Evolutionary conservation across 1,284 basidiomycete species (phyloP).

Genomic region (Singerocomus inundabilis): DNA sequence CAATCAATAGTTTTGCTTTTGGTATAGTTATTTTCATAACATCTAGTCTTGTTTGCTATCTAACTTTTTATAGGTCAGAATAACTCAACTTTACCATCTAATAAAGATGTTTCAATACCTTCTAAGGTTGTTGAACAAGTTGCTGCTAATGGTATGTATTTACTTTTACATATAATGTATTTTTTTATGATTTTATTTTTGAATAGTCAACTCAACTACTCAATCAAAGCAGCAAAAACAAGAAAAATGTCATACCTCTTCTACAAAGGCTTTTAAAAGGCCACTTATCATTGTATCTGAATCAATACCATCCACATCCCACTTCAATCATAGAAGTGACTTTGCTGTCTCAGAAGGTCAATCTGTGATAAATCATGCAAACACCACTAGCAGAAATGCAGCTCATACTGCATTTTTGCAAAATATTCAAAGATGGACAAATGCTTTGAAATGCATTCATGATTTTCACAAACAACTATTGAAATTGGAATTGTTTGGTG

Average conservation of each 20-base stretch:
- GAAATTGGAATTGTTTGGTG: constrained; percentile 19
- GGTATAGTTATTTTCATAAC: not conserved
- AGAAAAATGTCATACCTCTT: not conserved
- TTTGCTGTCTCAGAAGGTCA: not conserved
- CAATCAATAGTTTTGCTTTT: rapidly evolving
- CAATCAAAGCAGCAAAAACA: not conserved
- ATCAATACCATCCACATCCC: too few species aligned
- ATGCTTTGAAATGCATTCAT: constrained; percentile 6
- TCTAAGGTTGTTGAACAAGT: not conserved
- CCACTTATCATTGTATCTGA: not conserved
- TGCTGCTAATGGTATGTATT: too few species aligned
- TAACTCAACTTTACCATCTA: rapidly evolving
- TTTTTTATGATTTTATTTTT: too few species aligned
- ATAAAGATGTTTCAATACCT: not conserved
- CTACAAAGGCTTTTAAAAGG: not conserved
- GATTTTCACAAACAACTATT: not conserved
- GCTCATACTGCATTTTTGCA: not conserved
- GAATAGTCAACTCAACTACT: not conserved
- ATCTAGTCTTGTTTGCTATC: too few species aligned
- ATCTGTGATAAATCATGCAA: not conserved
- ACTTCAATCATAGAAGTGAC: not conserved
- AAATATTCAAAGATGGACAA: constrained; percentile 15
- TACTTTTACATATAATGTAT: not conserved
- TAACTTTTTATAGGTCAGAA: not conserved
- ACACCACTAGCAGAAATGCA: not conserved